phyloP scores from a whole-genome alignment of 352 stramenopile species.

The Elongisporangium anandrum region DNA sequence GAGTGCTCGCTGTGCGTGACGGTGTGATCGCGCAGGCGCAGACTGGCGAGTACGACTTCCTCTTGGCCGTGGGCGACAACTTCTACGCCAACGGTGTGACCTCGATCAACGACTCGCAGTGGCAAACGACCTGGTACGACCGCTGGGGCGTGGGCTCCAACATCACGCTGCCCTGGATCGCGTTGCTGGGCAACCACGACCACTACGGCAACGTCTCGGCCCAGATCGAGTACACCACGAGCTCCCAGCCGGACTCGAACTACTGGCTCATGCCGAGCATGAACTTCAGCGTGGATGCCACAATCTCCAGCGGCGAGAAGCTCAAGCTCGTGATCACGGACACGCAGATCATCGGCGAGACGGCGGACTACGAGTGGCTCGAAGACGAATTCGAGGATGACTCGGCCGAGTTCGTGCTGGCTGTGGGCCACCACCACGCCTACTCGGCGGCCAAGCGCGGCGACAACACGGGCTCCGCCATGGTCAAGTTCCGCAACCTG shows the following conservation, averaged over 20 bases:
- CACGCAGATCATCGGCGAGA: constrained; percentile 21
- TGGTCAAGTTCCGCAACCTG: constrained; percentile 18
- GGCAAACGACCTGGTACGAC: constrained; percentile 25
- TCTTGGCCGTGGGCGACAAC: constrained; percentile 36
- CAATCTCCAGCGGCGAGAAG: constrained; percentile 13
- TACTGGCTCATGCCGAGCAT: constrained; percentile 38
- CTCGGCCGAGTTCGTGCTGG: constrained; percentile 18
- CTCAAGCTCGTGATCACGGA: constrained; percentile 32
- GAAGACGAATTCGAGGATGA: constrained; percentile 16
- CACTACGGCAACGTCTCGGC: constrained; percentile 27
- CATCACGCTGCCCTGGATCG: constrained; percentile 31
- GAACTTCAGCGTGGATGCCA: constrained; percentile 28
- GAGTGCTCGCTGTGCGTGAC: constrained; percentile 26
- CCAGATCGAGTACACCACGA: constrained; percentile 24
- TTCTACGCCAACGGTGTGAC: constrained; percentile 35
- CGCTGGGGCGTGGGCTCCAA: constrained; percentile 26
- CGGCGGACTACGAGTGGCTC: constrained; percentile 19
- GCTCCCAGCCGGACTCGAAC: constrained; percentile 12
- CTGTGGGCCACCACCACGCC: constrained; percentile 27
- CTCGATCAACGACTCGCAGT: constrained; percentile 20
- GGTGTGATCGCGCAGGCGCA: constrained; percentile 18
- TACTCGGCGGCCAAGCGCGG: constrained; percentile 23
- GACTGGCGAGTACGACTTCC: constrained; percentile 23
- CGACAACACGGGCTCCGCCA: constrained; percentile 22
- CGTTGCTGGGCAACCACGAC: constrained; percentile 39